Base-by-base conservation (phyloP, 2,329 filamentous ascomycete species). In the Diaporthe sp. region DNA sequence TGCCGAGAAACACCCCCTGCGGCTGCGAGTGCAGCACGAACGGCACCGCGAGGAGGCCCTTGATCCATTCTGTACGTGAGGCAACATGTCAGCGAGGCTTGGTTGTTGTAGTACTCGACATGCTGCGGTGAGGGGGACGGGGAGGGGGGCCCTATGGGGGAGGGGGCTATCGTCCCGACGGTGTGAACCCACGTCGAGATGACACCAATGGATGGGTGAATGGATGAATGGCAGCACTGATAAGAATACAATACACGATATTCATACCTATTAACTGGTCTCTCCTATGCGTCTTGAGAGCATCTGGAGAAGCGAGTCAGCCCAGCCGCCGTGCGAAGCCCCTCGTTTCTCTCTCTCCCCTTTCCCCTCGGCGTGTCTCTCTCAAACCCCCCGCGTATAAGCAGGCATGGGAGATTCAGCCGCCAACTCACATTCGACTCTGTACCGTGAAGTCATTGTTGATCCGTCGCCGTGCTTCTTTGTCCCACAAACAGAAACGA, bases 11-110 rank as follows among this genome's bases (percentile, higher is more conserved):
- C 57, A 95, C 91, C 28, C 95, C 95, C 1, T 95, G 97, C 4
- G 97, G 97, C 82, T 98, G 96, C 1, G 96, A 98, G 84, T 98
- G 95, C 72, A 99, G 91, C 53, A 99, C 96, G 82, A 99, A 99
- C 0, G 97, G 97, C 0, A 98, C 96, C 1, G 97, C 97, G 17
- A 98, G 88, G 5, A 98, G 90, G 53, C 94, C 94, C 86, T 99
- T 98, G 88, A 98, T 95, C 96, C 96, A 98, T 93, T 98, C 95
- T 92, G 80, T 77, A 70, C 77, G 55, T 13, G 2, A 5, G 3
- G 10, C 4, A 17, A 22, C 28, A 39, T 22, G 60, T 74, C 46
- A 72, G 71, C 39, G 49, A 34, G 37, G 19, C 34, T 34, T 34
- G 34, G 1, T 34, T 34, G 34, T 31, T 31, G 31, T 31, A 31